Conservation (phyloP, 371 early-diverging fungal species). For the Blastocladiella emersonii region DNA sequence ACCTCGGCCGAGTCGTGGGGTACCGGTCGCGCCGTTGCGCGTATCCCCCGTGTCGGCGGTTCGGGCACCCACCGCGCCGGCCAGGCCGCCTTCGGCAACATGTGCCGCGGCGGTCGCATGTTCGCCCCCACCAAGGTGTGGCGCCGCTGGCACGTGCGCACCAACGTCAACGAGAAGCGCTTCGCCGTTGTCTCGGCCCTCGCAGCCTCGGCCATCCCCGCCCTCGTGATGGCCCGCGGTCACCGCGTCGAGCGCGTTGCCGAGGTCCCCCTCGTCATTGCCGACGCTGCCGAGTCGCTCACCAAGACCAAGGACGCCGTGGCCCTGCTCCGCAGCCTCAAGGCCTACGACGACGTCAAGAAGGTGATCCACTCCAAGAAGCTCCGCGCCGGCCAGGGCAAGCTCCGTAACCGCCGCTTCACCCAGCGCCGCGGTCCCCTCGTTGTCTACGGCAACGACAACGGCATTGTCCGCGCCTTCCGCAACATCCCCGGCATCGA, state of each 20-base stretch:
- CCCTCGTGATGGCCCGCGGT: constrained; percentile 97
- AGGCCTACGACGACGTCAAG: constrained; percentile 91
- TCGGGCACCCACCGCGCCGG: constrained; percentile 99
- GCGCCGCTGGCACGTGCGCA: constrained; percentile 99
- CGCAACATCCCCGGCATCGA: constrained; percentile 99
- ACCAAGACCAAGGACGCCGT: constrained; percentile 96
- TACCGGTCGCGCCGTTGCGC: constrained; percentile 99
- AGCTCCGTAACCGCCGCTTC: constrained; percentile 98
- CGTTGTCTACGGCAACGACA: constrained; percentile 90
- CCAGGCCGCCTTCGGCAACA: constrained; percentile 99
- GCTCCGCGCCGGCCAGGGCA: constrained; percentile 97
- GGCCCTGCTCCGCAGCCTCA: constrained; percentile 77
- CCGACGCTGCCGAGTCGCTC: constrained; percentile 64
- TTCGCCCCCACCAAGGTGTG: constrained; percentile 99
- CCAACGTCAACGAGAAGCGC: constrained; percentile 95
- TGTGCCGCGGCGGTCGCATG: constrained; percentile 99
- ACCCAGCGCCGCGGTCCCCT: constrained; percentile 97
- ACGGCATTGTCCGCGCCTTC: constrained; percentile 94
- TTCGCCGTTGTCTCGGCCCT: constrained; percentile 96
- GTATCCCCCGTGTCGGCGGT: constrained; percentile 99
- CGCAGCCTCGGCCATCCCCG: constrained; percentile 94
- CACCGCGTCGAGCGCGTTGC: constrained; percentile 91
- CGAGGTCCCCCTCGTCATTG: constrained; percentile 95
- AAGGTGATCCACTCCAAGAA: constrained; percentile 95
- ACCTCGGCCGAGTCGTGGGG: constrained; percentile 99